Conservation (phyloP, 352 stramenopile species). For the Globisporangium middletonii region DNA sequence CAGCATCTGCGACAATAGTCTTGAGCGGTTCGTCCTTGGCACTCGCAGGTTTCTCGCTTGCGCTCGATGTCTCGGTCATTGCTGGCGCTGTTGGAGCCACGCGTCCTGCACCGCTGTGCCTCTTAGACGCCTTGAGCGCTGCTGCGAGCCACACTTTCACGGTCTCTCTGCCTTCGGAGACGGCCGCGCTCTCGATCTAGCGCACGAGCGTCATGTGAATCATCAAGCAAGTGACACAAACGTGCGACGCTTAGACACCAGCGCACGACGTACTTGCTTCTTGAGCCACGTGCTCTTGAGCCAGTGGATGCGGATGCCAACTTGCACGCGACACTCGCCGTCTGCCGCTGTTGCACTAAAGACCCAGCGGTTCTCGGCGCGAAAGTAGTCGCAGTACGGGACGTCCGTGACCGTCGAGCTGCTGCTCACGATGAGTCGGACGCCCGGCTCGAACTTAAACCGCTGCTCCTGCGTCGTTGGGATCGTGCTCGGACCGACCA, state of each 20-base stretch:
- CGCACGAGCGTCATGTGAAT: background rate
- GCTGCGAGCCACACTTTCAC: constrained; percentile 42
- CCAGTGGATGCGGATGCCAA: constrained; percentile 71
- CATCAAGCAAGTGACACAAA: background rate
- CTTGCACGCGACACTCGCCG: constrained; percentile 38
- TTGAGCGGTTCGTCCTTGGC: background rate
- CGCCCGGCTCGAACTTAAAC: constrained; percentile 39
- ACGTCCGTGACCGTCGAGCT: constrained; percentile 72
- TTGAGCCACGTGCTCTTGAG: constrained; percentile 85
- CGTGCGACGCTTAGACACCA: background rate
- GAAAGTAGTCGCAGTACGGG: constrained; percentile 85
- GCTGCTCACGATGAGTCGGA: constrained; percentile 60
- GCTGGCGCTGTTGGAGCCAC: constrained; percentile 1
- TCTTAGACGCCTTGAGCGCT: constrained; percentile 23
- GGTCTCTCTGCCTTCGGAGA: constrained; percentile 63
- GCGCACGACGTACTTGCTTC: constrained; percentile 63
- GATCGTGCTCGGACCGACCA: constrained; percentile 75
- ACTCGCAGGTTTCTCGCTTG: background rate
- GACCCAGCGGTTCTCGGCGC: constrained; percentile 80
- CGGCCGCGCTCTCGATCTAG: constrained; percentile 75
- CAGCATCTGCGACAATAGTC: background rate
- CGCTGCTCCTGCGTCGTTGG: constrained; percentile 68
- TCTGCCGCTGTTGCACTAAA: constrained; percentile 53
- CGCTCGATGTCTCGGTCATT: background rate
- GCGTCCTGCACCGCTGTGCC: background rate